Percentiles rank a stretch among this genome's conserved stretches.
Evolutionary conservation across 2,329 filamentous ascomycete species (phyloP).

Genomic region (Fusarium liriodendri): DNA sequence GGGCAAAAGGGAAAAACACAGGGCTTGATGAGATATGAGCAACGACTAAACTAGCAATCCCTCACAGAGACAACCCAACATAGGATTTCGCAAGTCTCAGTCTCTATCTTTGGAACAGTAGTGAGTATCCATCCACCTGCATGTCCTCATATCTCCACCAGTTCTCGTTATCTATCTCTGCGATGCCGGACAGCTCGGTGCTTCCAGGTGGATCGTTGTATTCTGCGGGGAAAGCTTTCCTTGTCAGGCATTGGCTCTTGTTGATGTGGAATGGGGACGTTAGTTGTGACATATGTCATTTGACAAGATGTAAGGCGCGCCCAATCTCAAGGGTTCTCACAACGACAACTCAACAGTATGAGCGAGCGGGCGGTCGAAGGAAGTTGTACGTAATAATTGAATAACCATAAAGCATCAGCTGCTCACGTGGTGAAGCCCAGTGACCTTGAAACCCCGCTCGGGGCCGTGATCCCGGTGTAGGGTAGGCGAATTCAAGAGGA

Average conservation of each 20-base stretch:
- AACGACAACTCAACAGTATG: not conserved
- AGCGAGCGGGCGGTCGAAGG: not conserved
- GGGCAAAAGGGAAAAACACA: not conserved
- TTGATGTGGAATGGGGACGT: not conserved
- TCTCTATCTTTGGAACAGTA: not conserved
- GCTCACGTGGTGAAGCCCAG: constrained; percentile 7
- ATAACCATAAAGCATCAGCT: constrained; percentile 2
- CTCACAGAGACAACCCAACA: not conserved
- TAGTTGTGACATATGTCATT: constrained; percentile 7
- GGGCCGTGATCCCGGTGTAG: constrained; percentile 29
- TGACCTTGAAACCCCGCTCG: constrained; percentile 27
- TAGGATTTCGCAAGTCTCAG: not conserved
- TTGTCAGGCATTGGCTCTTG: not conserved
- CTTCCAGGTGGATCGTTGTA: not conserved
- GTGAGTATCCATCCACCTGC: not conserved
- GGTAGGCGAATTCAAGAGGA: constrained; percentile 18
- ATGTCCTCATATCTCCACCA: not conserved
- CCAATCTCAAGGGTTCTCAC: not conserved
- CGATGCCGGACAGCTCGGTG: not conserved
- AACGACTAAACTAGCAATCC: not conserved
- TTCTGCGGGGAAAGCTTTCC: not conserved
- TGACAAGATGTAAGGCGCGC: constrained; percentile 34
- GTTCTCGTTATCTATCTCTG: constrained; percentile 4
- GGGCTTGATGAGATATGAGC: not conserved
- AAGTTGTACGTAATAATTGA: constrained; percentile 28